Evolutionary conservation across 495 filamentous ascomycete species (phyloP).

Genomic region (Penicillium maclennaniae): DNA sequence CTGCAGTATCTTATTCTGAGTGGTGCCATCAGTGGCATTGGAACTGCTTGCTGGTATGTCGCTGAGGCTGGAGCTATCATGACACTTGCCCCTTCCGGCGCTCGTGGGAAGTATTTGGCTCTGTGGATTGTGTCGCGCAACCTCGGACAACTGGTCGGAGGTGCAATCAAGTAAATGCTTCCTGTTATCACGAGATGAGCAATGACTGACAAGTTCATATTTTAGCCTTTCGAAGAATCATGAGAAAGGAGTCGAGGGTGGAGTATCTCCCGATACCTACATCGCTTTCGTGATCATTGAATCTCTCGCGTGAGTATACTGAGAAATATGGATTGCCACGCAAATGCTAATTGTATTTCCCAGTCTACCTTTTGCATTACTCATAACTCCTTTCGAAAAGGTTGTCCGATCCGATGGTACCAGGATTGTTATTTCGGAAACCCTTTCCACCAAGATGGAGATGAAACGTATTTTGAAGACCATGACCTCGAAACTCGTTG

Average conservation of each 20-base stretch:
- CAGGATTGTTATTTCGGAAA: slow-evolving; percentile 23
- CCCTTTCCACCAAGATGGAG: slow-evolving; percentile 26
- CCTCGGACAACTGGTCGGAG: slow-evolving; percentile 28
- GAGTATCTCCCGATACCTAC: slow-evolving; percentile 28
- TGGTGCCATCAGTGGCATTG: slow-evolving; percentile 27
- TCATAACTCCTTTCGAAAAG: slow-evolving; percentile 26
- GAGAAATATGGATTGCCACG: not conserved
- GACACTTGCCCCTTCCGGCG: slow-evolving; percentile 28
- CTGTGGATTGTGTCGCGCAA: slow-evolving; percentile 33
- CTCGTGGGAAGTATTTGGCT: slow-evolving; percentile 31
- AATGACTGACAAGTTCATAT: not conserved
- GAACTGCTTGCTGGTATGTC: slow-evolving; percentile 33
- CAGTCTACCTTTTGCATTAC: slow-evolving; percentile 25
- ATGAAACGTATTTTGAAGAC: slow-evolving; percentile 26
- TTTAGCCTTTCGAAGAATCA: slow-evolving; percentile 26
- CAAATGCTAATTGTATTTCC: not conserved
- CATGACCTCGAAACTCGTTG: slow-evolving; percentile 25
- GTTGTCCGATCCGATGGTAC: slow-evolving; percentile 30
- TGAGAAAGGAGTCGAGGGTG: slow-evolving; percentile 18
- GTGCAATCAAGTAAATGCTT: slow-evolving; percentile 28
- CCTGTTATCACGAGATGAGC: not conserved
- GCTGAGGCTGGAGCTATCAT: slow-evolving; percentile 31
- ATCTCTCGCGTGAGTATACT: slow-evolving; percentile 25
- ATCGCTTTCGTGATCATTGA: slow-evolving; percentile 32
- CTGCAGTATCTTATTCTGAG: slow-evolving; percentile 28